Evolutionary conservation across 345 rosid species (phyloP), one percentile per base, ranked within the genome.

Genomic region (Crucihimalaya himalaica): DNA sequence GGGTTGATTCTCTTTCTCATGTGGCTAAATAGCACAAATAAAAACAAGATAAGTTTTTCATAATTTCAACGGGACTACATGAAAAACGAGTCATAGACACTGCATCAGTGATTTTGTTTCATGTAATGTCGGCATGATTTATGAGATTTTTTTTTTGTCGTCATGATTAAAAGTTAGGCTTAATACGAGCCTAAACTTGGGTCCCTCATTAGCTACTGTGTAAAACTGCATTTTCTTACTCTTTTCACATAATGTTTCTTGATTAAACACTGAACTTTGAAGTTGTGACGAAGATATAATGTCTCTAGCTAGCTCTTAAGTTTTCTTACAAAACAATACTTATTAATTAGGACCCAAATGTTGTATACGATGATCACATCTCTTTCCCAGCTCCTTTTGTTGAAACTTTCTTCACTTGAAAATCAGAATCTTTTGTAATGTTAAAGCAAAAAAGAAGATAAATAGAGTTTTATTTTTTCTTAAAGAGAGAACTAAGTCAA

Each of bases 61-160:
- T 14, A 13, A 14, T 40, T 13, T 40, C 45, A 40, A 40, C 45
- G 45, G 45, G n/a, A 14, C n/a, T 13, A 40, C 45, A 40, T 40
- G 45, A 40, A 13, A 4, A 14, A 14, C 16, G 45, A 40, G 45
- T 40, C 2, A 40, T 40, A 40, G n/a, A 40, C 45, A 40, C 45
- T 4, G 45, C 45, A 40, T 40, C 4, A 40, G 45, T 14, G 45
- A 40, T 40, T 40, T 40, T 14, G 48, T 21, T 70, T 47, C 48
- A 37, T 47, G 74, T 34, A 58, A 57, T 50, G 46, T 71, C 59
- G 66, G 66, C 39, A 48, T 35, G 60, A 32, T 40, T 40, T 14
- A 40, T 14, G n/a, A 39, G 43, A 39, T 35, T 56, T 39, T 68
- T 32, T 1, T 0, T 20, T 27, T 70, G 73, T 53, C 31, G 65